Evolutionary conservation across 2,329 filamentous ascomycete genomes (phyloP).

Genomic region (Microsporum ferrugineum): DNA sequence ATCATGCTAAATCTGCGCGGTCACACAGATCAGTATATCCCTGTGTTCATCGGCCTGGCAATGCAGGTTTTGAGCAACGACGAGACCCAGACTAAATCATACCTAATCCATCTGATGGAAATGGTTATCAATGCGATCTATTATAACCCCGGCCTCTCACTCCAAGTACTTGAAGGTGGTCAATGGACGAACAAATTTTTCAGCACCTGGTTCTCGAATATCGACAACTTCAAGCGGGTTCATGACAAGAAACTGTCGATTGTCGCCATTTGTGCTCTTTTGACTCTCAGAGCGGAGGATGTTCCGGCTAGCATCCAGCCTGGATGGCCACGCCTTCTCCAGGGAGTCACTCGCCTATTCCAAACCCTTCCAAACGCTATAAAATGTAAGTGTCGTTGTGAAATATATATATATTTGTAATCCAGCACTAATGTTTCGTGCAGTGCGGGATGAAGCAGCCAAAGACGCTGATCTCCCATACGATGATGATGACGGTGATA

Average conservation of each 20-base stretch:
- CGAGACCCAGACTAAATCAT: conserved; percentile 80
- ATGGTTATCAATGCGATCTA: conserved; percentile 98
- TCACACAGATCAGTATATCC: conserved; percentile 75
- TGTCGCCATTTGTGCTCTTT: conserved; percentile 75
- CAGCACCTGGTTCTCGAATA: conserved; percentile 93
- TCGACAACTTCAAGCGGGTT: conserved; percentile 82
- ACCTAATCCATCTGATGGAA: conserved; percentile 94
- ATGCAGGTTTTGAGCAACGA: conserved; percentile 65
- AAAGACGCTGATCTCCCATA: conserved; percentile 73
- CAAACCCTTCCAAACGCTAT: conserved; percentile 77
- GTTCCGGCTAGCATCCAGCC: conserved; percentile 87
- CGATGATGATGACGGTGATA: conserved; percentile 64
- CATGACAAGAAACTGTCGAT: conserved; percentile 99
- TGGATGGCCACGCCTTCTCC: conserved; percentile 85
- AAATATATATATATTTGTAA: background rate
- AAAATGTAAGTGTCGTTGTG: conserved; percentile 52
- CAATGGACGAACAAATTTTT: conserved; percentile 99
- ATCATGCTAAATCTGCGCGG: conserved; percentile 92
- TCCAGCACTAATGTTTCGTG: background rate
- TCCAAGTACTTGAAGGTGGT: conserved; percentile 80
- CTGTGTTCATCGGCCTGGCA: conserved; percentile 77
- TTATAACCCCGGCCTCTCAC: conserved; percentile 79
- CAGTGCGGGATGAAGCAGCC: conserved; percentile 80
- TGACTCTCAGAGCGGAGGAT: conserved; percentile 66
- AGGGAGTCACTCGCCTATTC: conserved; percentile 82